These are phyloP conservation scores for Guyanaporus albipodus DNA, from an alignment of 768 basidiomycete species.

Conservation along the genomic window DNA sequence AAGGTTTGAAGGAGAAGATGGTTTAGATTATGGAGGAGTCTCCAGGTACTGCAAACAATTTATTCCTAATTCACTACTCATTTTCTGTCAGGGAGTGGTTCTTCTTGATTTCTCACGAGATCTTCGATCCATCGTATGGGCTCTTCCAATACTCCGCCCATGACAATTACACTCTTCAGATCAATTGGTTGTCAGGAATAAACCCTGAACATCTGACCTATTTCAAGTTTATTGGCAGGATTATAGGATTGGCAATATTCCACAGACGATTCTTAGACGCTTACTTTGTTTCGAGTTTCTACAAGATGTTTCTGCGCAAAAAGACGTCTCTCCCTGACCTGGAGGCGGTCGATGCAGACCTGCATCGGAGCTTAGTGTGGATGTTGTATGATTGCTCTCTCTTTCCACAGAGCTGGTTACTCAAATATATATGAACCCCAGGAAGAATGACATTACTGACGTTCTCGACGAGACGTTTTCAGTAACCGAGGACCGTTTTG, in stretches of 20 bases:
- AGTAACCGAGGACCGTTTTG: conserved; percentile 69
- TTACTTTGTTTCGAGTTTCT: conserved; percentile 76
- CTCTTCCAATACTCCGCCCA: conserved; percentile 76
- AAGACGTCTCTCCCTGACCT: conserved; percentile 58
- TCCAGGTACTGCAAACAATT: conserved; percentile 47
- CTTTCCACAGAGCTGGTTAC: neutral
- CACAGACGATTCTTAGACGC: conserved; percentile 76
- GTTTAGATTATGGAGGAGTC: conserved; percentile 74
- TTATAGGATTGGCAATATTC: conserved; percentile 71
- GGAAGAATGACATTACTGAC: conserved; percentile 74
- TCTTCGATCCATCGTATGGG: conserved; percentile 82
- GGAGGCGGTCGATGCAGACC: conserved; percentile 64
- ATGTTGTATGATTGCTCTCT: conserved; percentile 51
- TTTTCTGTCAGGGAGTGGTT: conserved; percentile 67
- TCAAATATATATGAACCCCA: conserved; percentile 22
- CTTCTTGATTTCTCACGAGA: conserved; percentile 78
- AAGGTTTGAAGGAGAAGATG: conserved; percentile 77
- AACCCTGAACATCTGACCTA: conserved; percentile 77
- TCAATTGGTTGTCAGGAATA: conserved; percentile 71
- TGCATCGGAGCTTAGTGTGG: conserved; percentile 67
- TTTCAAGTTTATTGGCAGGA: conserved; percentile 78
- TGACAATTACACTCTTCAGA: conserved; percentile 78
- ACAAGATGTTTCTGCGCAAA: conserved; percentile 72
- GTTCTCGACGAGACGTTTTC: conserved; percentile 72
- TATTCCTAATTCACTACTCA: neutral